Evolutionary conservation across 164 flowering plant species (phyloP).

Genomic region (Kingdonia uniflora): DNA sequence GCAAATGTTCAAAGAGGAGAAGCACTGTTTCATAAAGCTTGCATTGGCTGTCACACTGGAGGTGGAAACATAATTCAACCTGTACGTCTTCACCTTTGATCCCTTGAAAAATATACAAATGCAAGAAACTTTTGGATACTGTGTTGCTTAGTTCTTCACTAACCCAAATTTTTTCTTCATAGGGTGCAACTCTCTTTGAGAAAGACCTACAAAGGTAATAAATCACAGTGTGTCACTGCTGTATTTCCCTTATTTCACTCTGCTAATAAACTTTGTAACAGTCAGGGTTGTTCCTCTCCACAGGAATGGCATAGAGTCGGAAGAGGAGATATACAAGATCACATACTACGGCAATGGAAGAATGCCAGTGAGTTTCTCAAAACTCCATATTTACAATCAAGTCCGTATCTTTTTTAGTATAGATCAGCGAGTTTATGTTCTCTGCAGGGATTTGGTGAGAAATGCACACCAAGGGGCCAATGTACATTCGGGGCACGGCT

Average conservation of each 20-base stretch:
- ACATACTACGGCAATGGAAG: constrained; percentile 85
- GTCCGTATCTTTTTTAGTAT: background rate
- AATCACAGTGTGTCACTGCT: background rate
- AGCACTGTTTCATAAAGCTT: constrained; percentile 46
- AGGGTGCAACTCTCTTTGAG: constrained; percentile 80
- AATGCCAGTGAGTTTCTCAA: constrained; percentile 59
- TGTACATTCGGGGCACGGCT: constrained; percentile 83
- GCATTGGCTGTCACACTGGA: constrained; percentile 87
- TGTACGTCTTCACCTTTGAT: constrained; percentile 24
- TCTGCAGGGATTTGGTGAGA: constrained; percentile 79
- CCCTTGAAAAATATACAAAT: background rate
- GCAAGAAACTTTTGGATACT: background rate
- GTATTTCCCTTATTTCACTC: background rate
- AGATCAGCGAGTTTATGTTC: background rate
- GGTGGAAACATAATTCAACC: constrained; percentile 93
- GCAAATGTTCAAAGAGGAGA: constrained; percentile 58
- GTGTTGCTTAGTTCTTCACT: constrained; percentile 1
- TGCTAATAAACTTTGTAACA: background rate
- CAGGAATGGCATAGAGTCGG: constrained; percentile 71
- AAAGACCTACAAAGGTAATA: constrained; percentile 71
- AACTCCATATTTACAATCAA: constrained; percentile 7
- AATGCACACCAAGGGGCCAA: constrained; percentile 79
- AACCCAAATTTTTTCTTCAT: constrained; percentile 4
- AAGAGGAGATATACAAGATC: constrained; percentile 55
- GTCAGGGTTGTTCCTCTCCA: background rate